Conservation (phyloP, 257 asterid species). For the Solanum boliviense region DNA sequence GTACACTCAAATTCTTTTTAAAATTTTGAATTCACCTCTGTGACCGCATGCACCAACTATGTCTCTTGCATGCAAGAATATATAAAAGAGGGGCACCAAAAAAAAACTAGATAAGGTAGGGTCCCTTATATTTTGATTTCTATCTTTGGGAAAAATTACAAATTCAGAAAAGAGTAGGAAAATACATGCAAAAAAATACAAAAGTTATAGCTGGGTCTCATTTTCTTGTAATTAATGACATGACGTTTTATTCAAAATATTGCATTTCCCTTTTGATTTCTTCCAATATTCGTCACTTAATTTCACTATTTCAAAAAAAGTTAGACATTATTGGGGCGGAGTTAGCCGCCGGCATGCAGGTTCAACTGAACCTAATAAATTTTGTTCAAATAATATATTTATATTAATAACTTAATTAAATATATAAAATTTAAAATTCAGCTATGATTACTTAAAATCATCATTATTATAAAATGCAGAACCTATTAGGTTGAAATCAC, state of each 20-base stretch:
- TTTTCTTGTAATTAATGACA: background rate
- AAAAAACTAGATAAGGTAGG: background rate
- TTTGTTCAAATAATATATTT: background rate
- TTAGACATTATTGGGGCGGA: no score
- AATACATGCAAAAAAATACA: background rate
- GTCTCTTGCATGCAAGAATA: background rate
- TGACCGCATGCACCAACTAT: no score
- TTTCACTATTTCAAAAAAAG: background rate
- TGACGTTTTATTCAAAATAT: background rate
- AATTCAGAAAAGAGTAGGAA: background rate
- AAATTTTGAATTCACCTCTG: no score
- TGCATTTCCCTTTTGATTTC: background rate
- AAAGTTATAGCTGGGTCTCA: background rate
- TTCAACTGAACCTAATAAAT: background rate
- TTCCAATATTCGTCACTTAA: background rate
- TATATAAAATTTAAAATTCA: background rate
- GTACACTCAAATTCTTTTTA: accelerated
- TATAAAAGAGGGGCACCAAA: background rate
- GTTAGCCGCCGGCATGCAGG: background rate
- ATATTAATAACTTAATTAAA: background rate
- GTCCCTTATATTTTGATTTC: background rate
- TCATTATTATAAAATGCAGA: background rate
- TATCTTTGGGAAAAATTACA: background rate
- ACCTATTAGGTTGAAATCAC: no score
- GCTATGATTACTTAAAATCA: background rate